Conservation (phyloP, 108 stramenopile genomes). For the Chaetoceros muelleri region DNA sequence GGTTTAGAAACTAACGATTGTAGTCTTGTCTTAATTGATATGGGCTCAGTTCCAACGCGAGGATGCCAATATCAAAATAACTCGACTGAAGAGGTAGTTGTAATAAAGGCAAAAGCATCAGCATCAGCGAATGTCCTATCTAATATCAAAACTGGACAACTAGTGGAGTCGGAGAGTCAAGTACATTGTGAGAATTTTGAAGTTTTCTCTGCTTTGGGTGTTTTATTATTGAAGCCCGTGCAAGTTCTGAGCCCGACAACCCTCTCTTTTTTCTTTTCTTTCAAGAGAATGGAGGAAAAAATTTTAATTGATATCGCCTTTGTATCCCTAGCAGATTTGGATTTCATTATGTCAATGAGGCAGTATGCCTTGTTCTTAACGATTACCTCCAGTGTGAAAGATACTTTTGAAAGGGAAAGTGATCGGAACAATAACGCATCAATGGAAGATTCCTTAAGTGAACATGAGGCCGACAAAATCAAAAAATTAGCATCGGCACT, state of each 20-base stretch:
- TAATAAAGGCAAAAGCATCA: background rate
- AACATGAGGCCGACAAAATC: constrained; percentile 35
- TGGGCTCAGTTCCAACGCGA: constrained; percentile 11
- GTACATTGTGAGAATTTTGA: constrained; percentile 58
- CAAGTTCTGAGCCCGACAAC: constrained; percentile 69
- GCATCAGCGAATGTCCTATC: background rate
- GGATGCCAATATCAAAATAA: background rate
- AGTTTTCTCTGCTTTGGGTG: constrained; percentile 71
- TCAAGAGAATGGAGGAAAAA: constrained; percentile 10
- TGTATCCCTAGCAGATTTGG: constrained; percentile 49
- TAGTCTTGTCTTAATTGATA: constrained; percentile 41
- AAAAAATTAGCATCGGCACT: constrained; percentile 48
- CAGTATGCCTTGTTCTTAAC: constrained; percentile 67
- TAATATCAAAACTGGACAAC: constrained; percentile 18
- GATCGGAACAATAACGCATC: background rate
- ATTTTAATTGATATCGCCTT: constrained; percentile 44
- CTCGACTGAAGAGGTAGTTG: background rate
- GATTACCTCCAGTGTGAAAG: constrained; percentile 42
- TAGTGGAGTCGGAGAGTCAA: constrained; percentile 17
- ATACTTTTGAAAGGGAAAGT: constrained; percentile 19
- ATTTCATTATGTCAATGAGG: constrained; percentile 66
- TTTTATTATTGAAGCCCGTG: constrained; percentile 44
- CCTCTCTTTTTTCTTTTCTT: constrained; percentile 43
- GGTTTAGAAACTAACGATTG: constrained; percentile 20
- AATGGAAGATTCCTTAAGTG: constrained; percentile 15